phyloP scores from a whole-genome alignment of 177 flowering plant species.

The Vitis hybrid region DNA sequence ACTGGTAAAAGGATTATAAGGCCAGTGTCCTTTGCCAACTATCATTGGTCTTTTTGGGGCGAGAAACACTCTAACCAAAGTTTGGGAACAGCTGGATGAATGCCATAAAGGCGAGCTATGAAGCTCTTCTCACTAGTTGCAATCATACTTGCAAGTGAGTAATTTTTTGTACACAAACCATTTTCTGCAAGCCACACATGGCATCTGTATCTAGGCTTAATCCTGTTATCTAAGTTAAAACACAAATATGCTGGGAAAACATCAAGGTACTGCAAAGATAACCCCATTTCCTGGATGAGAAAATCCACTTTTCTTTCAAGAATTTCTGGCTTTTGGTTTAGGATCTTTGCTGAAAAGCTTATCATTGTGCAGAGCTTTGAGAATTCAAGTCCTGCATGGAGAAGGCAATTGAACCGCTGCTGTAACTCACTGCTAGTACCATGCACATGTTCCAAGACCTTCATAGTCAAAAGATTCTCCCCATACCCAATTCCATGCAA shows the following conservation, averaged over 20 bases:
- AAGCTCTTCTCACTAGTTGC: conserved; percentile 60
- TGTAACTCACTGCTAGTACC: conserved; percentile 47
- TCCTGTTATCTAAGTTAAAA: conserved; percentile 59
- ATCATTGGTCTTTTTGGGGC: no score
- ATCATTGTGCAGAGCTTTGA: conserved; percentile 55
- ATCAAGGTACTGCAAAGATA: conserved; percentile 42
- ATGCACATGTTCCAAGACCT: conserved; percentile 39
- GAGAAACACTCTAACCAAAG: conserved; percentile 50
- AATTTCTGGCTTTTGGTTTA: conserved; percentile 48
- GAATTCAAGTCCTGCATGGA: conserved; percentile 44
- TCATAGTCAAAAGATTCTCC: conserved; percentile 46
- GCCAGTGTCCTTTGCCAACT: no score
- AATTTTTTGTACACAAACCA: conserved; percentile 34
- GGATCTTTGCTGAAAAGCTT: conserved; percentile 42
- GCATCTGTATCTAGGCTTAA: conserved; percentile 59
- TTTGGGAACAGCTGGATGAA: conserved; percentile 66
- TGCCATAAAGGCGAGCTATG: conserved; percentile 35
- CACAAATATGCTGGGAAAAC: conserved; percentile 56
- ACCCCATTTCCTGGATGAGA: conserved; percentile 45
- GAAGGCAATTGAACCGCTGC: conserved; percentile 57
- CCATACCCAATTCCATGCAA: conserved; percentile 65
- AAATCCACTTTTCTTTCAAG: conserved; percentile 44
- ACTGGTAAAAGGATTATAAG: not conserved
- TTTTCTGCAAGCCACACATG: conserved; percentile 56
- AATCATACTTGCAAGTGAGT: conserved; percentile 53